Percentiles rank a stretch among this genome's conserved stretches.
Conservation (phyloP, 371 early-diverging fungal species). For the Sporodiniella umbellata region DNA sequence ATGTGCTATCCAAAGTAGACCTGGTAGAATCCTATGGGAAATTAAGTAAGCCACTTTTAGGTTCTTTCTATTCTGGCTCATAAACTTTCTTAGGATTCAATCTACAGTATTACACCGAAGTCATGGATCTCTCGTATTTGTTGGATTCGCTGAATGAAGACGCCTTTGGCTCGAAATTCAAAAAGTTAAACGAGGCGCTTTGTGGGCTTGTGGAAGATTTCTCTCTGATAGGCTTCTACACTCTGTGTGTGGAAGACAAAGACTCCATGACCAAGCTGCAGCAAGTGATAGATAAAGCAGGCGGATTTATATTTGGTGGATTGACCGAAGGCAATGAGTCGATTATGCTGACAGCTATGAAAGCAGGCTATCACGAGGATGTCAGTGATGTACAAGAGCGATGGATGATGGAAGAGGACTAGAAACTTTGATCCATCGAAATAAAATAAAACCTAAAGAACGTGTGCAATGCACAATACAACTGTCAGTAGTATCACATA, state of each 20-base stretch:
- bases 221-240: constrained; percentile 85
- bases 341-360: constrained; percentile 67
- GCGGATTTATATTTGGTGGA: constrained; percentile 89
- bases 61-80: too few species aligned
- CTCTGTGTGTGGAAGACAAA: constrained; percentile 87
- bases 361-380: constrained; percentile 47
- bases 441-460: too few species aligned
- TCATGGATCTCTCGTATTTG: constrained; percentile 84
- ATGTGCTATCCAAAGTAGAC: constrained; percentile 95
- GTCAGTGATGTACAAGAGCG: constrained; percentile 65
- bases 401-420: constrained; percentile 42
- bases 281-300: constrained; percentile 86
- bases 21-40: constrained; percentile 77
- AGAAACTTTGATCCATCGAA: too few species aligned
- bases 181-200: constrained; percentile 74
- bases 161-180: constrained; percentile 63
- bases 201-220: constrained; percentile 91
- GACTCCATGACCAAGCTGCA: constrained; percentile 75
- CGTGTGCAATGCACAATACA: too few species aligned
- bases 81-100: constrained; percentile 76
- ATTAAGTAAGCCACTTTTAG: constrained; percentile 43
- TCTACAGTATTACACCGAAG: constrained; percentile 92
- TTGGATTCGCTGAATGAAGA: constrained; percentile 72
- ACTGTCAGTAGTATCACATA: too few species aligned
- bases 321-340: constrained; percentile 77